phyloP scores from a whole-genome alignment of 345 rosid species.

The Salix udensis region DNA sequence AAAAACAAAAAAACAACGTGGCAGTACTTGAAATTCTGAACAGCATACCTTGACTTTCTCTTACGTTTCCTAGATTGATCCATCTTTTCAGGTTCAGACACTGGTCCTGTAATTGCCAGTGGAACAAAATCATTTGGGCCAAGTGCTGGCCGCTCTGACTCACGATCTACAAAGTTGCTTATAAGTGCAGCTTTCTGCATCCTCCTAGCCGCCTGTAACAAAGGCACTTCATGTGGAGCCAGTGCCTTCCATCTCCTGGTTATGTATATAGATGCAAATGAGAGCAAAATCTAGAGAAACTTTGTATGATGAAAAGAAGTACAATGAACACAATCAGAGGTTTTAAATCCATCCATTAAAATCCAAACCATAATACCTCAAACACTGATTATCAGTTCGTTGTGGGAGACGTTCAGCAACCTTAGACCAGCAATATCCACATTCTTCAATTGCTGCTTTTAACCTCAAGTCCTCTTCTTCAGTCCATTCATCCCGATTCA shows the following conservation, averaged over 20 bases:
- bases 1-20: background rate
- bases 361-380: constrained; percentile 44
- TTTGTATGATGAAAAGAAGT: background rate
- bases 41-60: constrained; percentile 49
- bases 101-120: constrained; percentile 21
- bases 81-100: constrained; percentile 28
- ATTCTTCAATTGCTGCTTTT: constrained; percentile 55
- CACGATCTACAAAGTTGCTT: constrained; percentile 85
- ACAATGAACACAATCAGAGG: background rate
- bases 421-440: constrained; percentile 72
- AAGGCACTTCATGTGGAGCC: constrained; percentile 61
- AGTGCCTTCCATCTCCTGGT: constrained; percentile 77
- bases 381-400: constrained; percentile 84
- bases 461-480: constrained; percentile 70
- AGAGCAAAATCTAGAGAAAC: background rate
- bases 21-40: background rate
- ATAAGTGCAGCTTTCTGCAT: constrained; percentile 45
- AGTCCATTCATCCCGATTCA: constrained; percentile 61
- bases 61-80: constrained; percentile 29
- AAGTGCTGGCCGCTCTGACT: constrained; percentile 72
- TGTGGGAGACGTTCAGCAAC: constrained; percentile 54
- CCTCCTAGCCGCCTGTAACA: constrained; percentile 55
- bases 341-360: constrained; percentile 5
- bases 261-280: background rate
- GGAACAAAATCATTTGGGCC: constrained; percentile 52